Base-by-base conservation (phyloP, 805 yeast species). In the Metschnikowia peoriensis region DNA sequence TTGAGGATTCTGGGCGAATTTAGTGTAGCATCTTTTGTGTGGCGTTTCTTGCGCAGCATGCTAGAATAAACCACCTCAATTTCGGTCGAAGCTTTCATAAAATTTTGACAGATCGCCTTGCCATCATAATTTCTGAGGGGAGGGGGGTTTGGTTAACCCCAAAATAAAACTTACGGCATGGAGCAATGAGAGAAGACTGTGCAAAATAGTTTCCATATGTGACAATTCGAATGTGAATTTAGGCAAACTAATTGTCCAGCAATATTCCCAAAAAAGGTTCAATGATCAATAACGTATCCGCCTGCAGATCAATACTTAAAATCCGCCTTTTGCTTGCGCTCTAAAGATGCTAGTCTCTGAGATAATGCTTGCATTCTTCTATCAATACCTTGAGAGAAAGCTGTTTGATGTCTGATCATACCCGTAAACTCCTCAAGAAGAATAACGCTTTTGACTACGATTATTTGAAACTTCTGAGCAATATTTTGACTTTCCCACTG, bases 1-100 rank as follows among this genome's bases (percentile, higher is more conserved):
- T 78, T 82, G 4, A 76, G 58, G 3, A 73, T 71, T 48, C 76
- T 64, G 2, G 76, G 64, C 4, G 76, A 72, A 52, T 72, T 75
- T 1, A 82, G 78, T 1, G 81, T 76, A 7, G 70, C 62, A 2
- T 69, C 52, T 38, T 68, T 56, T 11, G 72, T 59, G 54, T 66
- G 63, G 38, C 70, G 64, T 47, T 68, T 51, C 44, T 63, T 65
- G 32, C 60, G 53, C 50, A 40, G 48, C 6, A 41, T 5, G 32
- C 38, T 41, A 10, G 54, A 41, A 15, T 38, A 39, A 9, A 43
- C 40, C 12, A 34, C 46, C 9, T 48, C 50, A 42, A 45, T 55
- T 17, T 68, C 64, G 10, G 61, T 52, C 0, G 76, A 65, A 0
- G 73, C 55, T 46, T 87, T 70, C 0, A 80, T 77, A 58, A 22